phyloP scores from a whole-genome alignment of 345 rosid genomes.

The Zanthoxylum bungeanum region DNA sequence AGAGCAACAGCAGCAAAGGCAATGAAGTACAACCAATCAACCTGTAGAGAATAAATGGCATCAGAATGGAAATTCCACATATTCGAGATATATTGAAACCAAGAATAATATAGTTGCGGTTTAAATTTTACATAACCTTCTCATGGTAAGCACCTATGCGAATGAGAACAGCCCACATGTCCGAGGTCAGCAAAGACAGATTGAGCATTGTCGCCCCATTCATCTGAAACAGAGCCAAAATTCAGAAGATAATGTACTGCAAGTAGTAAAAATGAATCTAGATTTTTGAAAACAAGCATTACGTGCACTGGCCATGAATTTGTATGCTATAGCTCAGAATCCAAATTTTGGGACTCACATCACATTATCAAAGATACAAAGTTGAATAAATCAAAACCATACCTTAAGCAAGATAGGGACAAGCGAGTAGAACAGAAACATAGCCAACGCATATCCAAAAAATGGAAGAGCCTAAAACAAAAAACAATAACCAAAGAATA shows the following conservation, averaged over 20 bases:
- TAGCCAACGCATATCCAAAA: constrained; percentile 52
- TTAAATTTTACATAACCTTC: constrained; percentile 47
- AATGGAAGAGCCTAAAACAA: constrained; percentile 69
- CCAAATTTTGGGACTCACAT: constrained; percentile 2
- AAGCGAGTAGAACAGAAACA: constrained; percentile 80
- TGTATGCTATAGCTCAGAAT: neutral
- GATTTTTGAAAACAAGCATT: neutral
- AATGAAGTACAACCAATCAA: constrained; percentile 87
- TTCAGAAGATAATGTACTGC: neutral
- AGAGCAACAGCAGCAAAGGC: constrained; percentile 71
- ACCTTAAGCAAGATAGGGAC: constrained; percentile 87
- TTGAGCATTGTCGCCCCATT: constrained; percentile 90
- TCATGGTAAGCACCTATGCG: constrained; percentile 83
- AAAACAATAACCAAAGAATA: constrained; percentile 3
- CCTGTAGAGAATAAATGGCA: constrained; percentile 28
- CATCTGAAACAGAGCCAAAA: constrained; percentile 34
- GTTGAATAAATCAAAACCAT: constrained; percentile 15
- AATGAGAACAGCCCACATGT: constrained; percentile 93
- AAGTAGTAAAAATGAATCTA: neutral
- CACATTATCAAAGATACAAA: neutral
- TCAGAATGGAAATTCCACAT: neutral
- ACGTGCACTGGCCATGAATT: neutral
- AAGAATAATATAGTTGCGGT: neutral
- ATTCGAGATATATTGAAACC: neutral
- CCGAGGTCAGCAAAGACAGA: constrained; percentile 85